phyloP scores from a whole-genome alignment of 1,284 basidiomycete genomes.

The Naganishia liquefaciens region DNA sequence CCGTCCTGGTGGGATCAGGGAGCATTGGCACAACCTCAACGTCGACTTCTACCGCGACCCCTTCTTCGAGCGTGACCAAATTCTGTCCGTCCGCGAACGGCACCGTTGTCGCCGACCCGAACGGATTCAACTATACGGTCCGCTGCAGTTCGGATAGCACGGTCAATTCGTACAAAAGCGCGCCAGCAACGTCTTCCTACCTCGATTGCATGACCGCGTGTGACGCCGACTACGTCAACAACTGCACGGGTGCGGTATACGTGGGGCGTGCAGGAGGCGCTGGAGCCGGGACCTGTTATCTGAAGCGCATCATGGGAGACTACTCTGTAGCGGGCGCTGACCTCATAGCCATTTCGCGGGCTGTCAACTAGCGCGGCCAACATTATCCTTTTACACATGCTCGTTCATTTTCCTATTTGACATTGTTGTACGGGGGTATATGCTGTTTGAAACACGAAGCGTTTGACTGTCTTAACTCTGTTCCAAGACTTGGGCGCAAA shows the following conservation, averaged over 20 bases:
- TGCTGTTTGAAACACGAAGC: too few relatives aligned
- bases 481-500: too few relatives aligned
- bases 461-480: too few relatives aligned
- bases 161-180: neutral
- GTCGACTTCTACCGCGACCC: too few relatives aligned
- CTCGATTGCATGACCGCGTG: slow-evolving; percentile 2
- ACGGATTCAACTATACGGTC: slow-evolving; percentile 4
- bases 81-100: slow-evolving; percentile 1
- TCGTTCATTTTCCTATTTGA: too few relatives aligned
- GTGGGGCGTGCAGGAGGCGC: neutral
- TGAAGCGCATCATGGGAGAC: slow-evolving; percentile 6
- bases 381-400: too few relatives aligned
- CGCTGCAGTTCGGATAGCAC: slow-evolving; percentile 6
- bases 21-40: neutral
- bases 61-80: neutral
- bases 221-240: neutral
- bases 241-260: neutral
- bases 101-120: neutral
- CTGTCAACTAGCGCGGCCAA: too few relatives aligned
- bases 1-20: neutral
- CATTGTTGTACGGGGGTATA: too few relatives aligned
- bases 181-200: neutral
- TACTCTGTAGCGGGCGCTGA: neutral
- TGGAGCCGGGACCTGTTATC: neutral
- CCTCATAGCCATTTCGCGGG: neutral